Conservation (phyloP, 768 basidiomycete species). For the Lactarius deliciosus region DNA sequence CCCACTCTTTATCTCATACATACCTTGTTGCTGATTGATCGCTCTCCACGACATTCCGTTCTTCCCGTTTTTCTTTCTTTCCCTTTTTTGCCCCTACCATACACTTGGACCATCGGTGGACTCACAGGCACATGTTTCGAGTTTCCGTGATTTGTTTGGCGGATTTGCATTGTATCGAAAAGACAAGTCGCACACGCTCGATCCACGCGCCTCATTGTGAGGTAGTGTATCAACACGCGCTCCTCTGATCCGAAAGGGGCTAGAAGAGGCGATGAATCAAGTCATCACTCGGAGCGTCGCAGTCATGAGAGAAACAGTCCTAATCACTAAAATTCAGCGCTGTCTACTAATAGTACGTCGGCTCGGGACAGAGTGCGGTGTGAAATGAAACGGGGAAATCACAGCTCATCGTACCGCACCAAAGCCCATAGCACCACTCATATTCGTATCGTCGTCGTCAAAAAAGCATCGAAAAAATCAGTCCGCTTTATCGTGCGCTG, state of each 20-base stretch:
- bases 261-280: too few relatives aligned
- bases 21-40: slow-evolving; percentile 19
- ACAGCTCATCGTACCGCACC: neutral
- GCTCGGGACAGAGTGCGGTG: neutral
- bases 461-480: neutral
- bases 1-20: neutral
- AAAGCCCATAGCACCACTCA: neutral
- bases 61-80: neutral
- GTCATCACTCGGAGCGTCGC: neutral
- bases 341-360: neutral
- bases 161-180: slow-evolving; percentile 17
- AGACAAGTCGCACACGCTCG: neutral
- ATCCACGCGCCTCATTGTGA: neutral
- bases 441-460: neutral
- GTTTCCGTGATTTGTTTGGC: slow-evolving; percentile 13
- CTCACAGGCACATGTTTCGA: slow-evolving; percentile 7
- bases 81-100: neutral
- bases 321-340: neutral
- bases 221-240: neutral
- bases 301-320: neutral
- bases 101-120: slow-evolving; percentile 10
- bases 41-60: neutral
- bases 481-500: slow-evolving; percentile 20
- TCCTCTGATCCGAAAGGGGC: too few relatives aligned
- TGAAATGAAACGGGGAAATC: neutral